Conservation (phyloP, 2,329 filamentous ascomycete genomes). For the Neofusicoccum laricinum region DNA sequence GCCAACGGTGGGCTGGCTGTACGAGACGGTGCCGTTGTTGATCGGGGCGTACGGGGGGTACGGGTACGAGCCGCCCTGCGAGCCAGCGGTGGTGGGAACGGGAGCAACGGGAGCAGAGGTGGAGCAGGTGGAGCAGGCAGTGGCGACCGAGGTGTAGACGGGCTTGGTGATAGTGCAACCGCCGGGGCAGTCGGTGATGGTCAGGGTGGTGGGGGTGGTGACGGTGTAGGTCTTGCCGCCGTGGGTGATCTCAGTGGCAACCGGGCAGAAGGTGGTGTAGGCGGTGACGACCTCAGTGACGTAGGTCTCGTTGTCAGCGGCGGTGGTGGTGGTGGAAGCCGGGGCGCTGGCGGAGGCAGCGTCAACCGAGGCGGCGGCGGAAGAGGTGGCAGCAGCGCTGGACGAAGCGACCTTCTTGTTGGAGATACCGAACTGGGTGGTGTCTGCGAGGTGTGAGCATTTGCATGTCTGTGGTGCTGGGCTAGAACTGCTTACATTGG, state of each 20-base stretch:
- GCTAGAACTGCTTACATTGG: no score
- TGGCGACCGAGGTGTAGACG: conserved; percentile 17
- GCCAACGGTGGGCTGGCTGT: conserved; percentile 27
- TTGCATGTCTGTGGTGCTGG: no score
- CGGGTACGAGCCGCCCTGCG: conserved; percentile 17
- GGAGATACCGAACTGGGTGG: conserved; percentile 60
- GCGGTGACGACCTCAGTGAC: conserved; percentile 30
- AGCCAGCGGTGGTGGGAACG: background rate
- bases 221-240: conserved; percentile 15
- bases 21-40: conserved; percentile 24
- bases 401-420: conserved; percentile 27
- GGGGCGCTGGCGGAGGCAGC: conserved; percentile 19
- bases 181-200: conserved; percentile 24
- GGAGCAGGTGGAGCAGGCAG: conserved; percentile 15
- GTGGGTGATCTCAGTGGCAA: conserved; percentile 9
- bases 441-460: conserved; percentile 28
- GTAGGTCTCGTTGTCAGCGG: conserved; percentile 28
- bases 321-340: conserved; percentile 20
- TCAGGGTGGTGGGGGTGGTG: conserved; percentile 16
- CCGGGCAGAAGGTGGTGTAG: conserved; percentile 33
- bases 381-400: conserved; percentile 21
- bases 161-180: conserved; percentile 27
- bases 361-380: conserved; percentile 19
- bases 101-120: background rate
- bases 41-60: conserved; percentile 29